Conservation (phyloP, 2,329 filamentous ascomycete species). For the Colletotrichum lini region DNA sequence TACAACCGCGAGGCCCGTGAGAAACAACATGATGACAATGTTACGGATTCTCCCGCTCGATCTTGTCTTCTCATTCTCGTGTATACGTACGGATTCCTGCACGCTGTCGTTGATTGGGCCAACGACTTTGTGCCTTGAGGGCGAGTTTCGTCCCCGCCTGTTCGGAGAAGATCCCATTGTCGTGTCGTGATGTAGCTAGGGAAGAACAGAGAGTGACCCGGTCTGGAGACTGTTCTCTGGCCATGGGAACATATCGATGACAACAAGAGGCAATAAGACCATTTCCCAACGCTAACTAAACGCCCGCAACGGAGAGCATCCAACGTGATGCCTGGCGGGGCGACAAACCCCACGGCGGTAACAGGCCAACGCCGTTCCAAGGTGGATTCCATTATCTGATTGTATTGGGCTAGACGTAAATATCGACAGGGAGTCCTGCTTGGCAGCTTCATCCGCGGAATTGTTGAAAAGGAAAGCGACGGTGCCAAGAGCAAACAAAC, state of each 20-base stretch:
- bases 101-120: background rate
- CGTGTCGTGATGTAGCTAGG: background rate
- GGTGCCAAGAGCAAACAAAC: background rate
- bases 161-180: background rate
- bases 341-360: background rate
- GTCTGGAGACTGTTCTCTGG: too few relatives aligned
- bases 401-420: background rate
- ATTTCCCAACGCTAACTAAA: background rate
- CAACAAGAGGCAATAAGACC: background rate
- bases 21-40: background rate
- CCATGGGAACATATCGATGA: background rate
- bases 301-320: background rate
- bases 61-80: background rate
- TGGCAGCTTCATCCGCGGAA: background rate
- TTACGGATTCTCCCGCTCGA: conserved; percentile 1
- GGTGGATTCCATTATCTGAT: background rate
- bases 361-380: background rate
- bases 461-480: background rate
- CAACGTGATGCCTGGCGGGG: background rate
- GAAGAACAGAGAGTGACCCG: background rate
- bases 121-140: background rate
- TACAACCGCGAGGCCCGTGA: background rate
- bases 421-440: background rate
- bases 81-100: background rate
- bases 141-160: background rate